A percentile compares a stretch with the other conserved stretches of the same genome.
Evolutionary conservation across 495 filamentous ascomycete genomes (phyloP).

Genomic region (Aspergillus saccharolyticus): DNA sequence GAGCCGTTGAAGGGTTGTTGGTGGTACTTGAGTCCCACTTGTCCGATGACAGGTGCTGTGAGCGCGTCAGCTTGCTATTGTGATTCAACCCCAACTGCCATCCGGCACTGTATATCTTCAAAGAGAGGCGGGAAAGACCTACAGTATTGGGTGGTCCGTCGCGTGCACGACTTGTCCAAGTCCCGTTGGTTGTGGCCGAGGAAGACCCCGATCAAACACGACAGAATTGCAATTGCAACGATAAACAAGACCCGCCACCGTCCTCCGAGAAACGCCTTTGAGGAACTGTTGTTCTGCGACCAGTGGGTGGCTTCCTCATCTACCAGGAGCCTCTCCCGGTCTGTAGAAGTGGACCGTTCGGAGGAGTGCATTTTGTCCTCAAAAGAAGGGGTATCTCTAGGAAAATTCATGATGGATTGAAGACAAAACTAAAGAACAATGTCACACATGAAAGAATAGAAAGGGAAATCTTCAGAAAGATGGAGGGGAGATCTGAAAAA

Average conservation of each 20-base stretch:
- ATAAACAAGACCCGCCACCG: conserved; percentile 6
- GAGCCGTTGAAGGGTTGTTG: neutral
- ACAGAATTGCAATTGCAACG: neutral
- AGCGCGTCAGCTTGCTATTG: neutral
- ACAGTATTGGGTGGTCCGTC: conserved; percentile 12
- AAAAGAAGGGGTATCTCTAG: neutral
- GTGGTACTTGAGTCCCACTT: conserved; percentile 12
- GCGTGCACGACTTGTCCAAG: conserved; percentile 10
- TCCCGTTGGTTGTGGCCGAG: conserved; percentile 7
- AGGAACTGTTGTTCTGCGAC: neutral
- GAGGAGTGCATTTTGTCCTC: conserved; percentile 7
- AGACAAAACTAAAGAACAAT: neutral
- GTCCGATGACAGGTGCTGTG: conserved; percentile 7
- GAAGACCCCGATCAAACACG: conserved; percentile 7
- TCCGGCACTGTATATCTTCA: neutral
- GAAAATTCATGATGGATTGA: neutral
- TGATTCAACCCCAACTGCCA: neutral
- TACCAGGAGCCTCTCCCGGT: conserved; percentile 6
- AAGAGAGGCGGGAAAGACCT: neutral
- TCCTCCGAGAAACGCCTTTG: neutral
- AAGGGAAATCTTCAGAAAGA: neutral
- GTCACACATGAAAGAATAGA: neutral
- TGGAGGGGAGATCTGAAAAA: neutral
- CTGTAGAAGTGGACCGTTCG: neutral
- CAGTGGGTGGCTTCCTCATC: conserved; percentile 5